These are phyloP conservation scores for Aspergillus leporis DNA, from an alignment of 495 filamentous ascomycete species.

Conservation along the genomic window DNA sequence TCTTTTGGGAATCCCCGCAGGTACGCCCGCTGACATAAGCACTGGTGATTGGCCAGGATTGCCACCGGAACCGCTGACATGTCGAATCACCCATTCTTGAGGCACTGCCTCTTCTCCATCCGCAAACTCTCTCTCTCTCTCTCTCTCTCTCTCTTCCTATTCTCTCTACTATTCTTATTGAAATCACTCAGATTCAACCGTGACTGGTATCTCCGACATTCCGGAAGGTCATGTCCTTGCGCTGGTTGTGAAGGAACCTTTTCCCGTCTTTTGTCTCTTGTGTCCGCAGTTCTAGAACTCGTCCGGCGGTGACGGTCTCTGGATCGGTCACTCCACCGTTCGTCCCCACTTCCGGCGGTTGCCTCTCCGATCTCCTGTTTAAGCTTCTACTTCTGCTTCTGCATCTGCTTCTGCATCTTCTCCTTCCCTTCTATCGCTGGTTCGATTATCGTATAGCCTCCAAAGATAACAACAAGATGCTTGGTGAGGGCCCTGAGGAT, in stretches of 20 bases:
- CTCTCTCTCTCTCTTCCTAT: conserved; percentile 13
- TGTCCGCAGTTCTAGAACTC: conserved; percentile 18
- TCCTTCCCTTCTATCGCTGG: conserved; percentile 15
- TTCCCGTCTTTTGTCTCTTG: not conserved
- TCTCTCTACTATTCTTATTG: conserved; percentile 14
- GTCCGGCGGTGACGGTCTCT: conserved; percentile 1
- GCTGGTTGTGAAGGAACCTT: conserved; percentile 16
- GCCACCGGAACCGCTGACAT: conserved; percentile 13
- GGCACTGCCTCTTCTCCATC: conserved; percentile 7
- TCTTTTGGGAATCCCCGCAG: conserved; percentile 9
- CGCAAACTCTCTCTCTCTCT: conserved; percentile 4
- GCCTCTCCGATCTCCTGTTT: conserved; percentile 6
- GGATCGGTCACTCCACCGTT: conserved; percentile 13
- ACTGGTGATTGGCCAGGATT: conserved; percentile 15
- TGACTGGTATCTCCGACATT: not conserved
- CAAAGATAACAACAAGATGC: conserved; percentile 25
- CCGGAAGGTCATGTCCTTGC: conserved; percentile 10
- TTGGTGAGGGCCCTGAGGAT: conserved; percentile 39
- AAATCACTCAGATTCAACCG: conserved; percentile 6
- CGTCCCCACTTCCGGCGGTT: conserved; percentile 16
- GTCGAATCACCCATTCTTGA: conserved; percentile 21
- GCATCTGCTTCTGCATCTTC: not conserved
- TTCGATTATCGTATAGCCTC: conserved; percentile 12
- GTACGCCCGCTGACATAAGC: conserved; percentile 24
- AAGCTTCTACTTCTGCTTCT: not conserved